Percentiles rank a stretch among this genome's conserved stretches.
These are phyloP conservation scores for Multifurca ochricompacta DNA, from an alignment of 768 basidiomycete species.

Conservation along the genomic window DNA sequence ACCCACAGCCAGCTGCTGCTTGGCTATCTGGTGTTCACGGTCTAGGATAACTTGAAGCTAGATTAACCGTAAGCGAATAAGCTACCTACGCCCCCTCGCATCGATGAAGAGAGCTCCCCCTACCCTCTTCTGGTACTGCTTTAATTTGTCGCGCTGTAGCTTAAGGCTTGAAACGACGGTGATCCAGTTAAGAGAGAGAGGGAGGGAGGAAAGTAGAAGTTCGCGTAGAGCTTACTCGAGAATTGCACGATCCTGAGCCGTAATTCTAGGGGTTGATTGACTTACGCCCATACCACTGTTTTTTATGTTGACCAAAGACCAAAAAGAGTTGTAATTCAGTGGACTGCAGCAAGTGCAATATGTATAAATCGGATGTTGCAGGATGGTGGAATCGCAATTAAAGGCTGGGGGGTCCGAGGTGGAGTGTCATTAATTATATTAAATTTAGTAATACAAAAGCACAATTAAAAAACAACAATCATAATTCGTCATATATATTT, in stretches of 20 bases:
- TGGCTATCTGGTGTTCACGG: slow-evolving; percentile 85
- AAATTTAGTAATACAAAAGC: too few relatives aligned
- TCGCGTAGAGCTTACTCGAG: slow-evolving; percentile 63
- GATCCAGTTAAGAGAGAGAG: slow-evolving; percentile 21
- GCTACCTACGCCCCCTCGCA: neutral
- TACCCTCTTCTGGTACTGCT: slow-evolving; percentile 93
- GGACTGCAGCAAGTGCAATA: neutral
- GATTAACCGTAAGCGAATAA: neutral
- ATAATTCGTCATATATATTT: neutral
- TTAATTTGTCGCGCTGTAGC: slow-evolving; percentile 90
- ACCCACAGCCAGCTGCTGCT: slow-evolving; percentile 67
- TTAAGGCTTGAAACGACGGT: slow-evolving; percentile 63
- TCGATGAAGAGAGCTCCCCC: slow-evolving; percentile 14
- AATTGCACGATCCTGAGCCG: slow-evolving; percentile 88
- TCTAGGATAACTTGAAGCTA: slow-evolving; percentile 85
- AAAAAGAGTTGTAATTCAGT: too few relatives aligned
- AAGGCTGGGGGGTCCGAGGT: neutral
- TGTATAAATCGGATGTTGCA: too few relatives aligned
- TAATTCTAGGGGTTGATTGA: slow-evolving; percentile 81
- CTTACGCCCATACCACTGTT: slow-evolving; percentile 49
- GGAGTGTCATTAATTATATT: neutral
- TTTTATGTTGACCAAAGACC: too few relatives aligned
- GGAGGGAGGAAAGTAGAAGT: slow-evolving; percentile 9
- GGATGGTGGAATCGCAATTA: neutral
- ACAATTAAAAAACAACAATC: neutral